phyloP scores from a whole-genome alignment of 768 basidiomycete species.

The Pleurotus cornucopiae region DNA sequence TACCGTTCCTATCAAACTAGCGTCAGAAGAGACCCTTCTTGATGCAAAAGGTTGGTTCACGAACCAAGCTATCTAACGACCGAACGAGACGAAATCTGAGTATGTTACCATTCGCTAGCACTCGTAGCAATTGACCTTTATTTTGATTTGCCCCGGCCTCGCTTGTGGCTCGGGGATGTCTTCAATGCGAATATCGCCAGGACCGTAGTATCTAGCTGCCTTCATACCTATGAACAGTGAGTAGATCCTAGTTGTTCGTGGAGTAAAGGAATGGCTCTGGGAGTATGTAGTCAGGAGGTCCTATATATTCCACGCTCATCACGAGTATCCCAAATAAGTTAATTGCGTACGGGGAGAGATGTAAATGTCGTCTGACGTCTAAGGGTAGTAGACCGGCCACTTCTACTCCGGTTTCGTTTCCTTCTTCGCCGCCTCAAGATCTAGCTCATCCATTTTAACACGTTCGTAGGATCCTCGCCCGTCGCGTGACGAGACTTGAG shows the following conservation, averaged over 20 bases:
- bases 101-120: too few relatives aligned
- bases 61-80: slow-evolving; percentile 27
- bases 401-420: slow-evolving; percentile 13
- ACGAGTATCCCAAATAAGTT: too few relatives aligned
- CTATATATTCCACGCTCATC: too few relatives aligned
- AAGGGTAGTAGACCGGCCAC: neutral
- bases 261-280: neutral
- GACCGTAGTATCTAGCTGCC: slow-evolving; percentile 8
- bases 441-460: slow-evolving; percentile 60
- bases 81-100: neutral
- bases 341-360: too few relatives aligned
- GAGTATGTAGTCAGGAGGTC: too few relatives aligned
- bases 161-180: neutral
- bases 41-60: slow-evolving; percentile 5
- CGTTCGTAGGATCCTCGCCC: slow-evolving; percentile 46
- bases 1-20: slow-evolving; percentile 14
- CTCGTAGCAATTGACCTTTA: neutral
- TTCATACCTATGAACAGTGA: neutral
- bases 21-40: too few relatives aligned
- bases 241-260: neutral
- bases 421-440: slow-evolving; percentile 36
- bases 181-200: slow-evolving; percentile 8
- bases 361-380: too few relatives aligned
- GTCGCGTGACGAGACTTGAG: slow-evolving; percentile 18
- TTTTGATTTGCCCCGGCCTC: slow-evolving; percentile 5